Percentiles rank a stretch among this genome's conserved stretches.
Conservation (phyloP, 1,139 yeast genomes). For the Zygoascus meyerae region DNA sequence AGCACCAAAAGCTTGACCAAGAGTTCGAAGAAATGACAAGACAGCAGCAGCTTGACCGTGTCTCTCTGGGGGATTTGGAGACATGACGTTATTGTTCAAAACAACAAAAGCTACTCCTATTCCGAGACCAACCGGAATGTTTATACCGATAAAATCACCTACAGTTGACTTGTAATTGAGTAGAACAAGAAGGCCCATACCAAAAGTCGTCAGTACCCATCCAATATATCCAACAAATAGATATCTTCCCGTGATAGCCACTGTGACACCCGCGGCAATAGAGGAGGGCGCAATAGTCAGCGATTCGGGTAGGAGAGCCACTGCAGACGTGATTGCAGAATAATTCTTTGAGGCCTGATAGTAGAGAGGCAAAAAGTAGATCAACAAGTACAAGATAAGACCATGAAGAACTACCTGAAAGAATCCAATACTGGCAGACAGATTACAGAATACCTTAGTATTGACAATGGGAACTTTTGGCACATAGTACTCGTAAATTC, state of each 20-base stretch:
- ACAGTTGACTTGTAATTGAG: constrained; percentile 37
- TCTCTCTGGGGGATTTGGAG: constrained; percentile 44
- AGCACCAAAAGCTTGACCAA: constrained; percentile 46
- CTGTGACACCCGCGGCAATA: constrained; percentile 42
- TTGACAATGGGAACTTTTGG: constrained; percentile 47
- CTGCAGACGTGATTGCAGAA: constrained; percentile 52
- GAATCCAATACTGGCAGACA: constrained; percentile 34
- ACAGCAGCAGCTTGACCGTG: constrained; percentile 45
- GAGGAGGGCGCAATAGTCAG: constrained; percentile 48
- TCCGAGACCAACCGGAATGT: constrained; percentile 47
- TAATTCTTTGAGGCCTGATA: constrained; percentile 50
- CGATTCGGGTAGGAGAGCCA: constrained; percentile 50
- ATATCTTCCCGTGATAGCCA: constrained; percentile 43
- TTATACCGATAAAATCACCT: constrained; percentile 45
- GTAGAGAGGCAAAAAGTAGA: constrained; percentile 47
- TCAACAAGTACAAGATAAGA: constrained; percentile 33
- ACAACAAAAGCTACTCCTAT: constrained; percentile 46
- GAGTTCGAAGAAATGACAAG: constrained; percentile 26
- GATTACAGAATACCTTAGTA: constrained; percentile 31
- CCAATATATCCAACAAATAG: constrained; percentile 45
- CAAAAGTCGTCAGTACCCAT: constrained; percentile 42
- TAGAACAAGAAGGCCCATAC: constrained; percentile 46
- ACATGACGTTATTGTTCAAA: constrained; percentile 48
- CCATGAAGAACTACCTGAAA: constrained; percentile 40
- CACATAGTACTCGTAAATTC: constrained; percentile 44